Evolutionary conservation across 2,329 filamentous ascomycete genomes (phyloP).

Genomic region (Bipolaris gigantea): DNA sequence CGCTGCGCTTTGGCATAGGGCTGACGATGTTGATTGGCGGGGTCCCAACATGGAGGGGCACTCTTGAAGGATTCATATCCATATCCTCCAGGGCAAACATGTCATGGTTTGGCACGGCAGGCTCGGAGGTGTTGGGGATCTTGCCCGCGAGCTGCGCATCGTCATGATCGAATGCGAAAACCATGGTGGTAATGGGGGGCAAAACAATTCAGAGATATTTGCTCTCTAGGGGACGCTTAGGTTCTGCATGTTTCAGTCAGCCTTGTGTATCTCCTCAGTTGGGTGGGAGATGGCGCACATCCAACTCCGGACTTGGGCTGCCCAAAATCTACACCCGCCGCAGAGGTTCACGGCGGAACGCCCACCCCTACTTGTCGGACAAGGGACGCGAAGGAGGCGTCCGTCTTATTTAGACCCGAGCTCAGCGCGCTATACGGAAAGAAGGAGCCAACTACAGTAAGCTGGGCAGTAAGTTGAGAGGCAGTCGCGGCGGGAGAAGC

Average conservation of each 20-base stretch:
- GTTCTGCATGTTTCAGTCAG: constrained; percentile 32
- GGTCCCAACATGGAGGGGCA: constrained; percentile 34
- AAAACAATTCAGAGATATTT: constrained; percentile 12
- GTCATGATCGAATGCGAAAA: constrained; percentile 43
- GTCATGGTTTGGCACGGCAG: constrained; percentile 18
- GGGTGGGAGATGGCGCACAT: constrained; percentile 25
- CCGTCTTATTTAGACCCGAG: constrained; percentile 45
- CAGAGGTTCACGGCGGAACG: constrained; percentile 53
- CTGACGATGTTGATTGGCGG: constrained; percentile 43
- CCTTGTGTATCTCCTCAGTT: constrained; percentile 16
- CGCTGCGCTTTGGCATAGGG: constrained; percentile 35
- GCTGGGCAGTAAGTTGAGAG: constrained; percentile 33
- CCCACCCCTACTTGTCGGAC: constrained; percentile 52
- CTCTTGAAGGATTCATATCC: constrained; percentile 28
- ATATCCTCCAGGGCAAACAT: constrained; percentile 26
- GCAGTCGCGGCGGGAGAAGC: constrained; percentile 40
- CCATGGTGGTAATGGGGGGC: constrained; percentile 26
- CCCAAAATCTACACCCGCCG: constrained; percentile 54
- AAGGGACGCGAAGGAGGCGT: constrained; percentile 53
- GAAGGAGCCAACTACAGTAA: constrained; percentile 41
- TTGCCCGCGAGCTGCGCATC: constrained; percentile 30
- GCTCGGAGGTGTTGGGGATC: constrained; percentile 11
- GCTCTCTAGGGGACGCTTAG: constrained; percentile 14
- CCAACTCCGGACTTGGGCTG: constrained; percentile 22
- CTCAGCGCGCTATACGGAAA: constrained; percentile 40